Evolutionary conservation across 495 filamentous ascomycete species (phyloP).

Genomic region (Paragyromitra xinjiangensis): DNA sequence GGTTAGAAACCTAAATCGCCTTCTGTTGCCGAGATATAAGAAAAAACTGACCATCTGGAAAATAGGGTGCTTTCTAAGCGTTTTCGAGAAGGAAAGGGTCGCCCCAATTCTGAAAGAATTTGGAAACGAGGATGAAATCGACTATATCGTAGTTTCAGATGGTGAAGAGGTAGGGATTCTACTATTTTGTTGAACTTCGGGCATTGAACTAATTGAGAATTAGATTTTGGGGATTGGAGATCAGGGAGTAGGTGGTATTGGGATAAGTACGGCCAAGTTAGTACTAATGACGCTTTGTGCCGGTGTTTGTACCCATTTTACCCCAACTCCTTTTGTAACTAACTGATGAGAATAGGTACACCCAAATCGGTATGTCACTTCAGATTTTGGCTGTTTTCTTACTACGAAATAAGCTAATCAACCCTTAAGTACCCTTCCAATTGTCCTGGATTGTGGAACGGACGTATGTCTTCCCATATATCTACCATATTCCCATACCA

Average conservation of each 20-base stretch:
- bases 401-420: slow-evolving; percentile 63
- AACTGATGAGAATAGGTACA: slow-evolving; percentile 38
- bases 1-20: slow-evolving; percentile 56
- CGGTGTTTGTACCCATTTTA: slow-evolving; percentile 68
- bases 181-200: not conserved
- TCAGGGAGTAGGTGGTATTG: slow-evolving; percentile 86
- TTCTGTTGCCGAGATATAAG: not conserved
- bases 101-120: slow-evolving; percentile 66
- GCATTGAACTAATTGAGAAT: not conserved
- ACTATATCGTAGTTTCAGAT: slow-evolving; percentile 90
- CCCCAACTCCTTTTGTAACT: not conserved
- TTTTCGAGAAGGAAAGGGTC: slow-evolving; percentile 58
- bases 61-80: slow-evolving; percentile 67
- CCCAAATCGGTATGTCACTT: slow-evolving; percentile 44
- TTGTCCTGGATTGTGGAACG: slow-evolving; percentile 88
- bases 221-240: slow-evolving; percentile 90
- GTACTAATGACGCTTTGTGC: slow-evolving; percentile 84
- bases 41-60: not conserved
- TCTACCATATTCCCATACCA: not conserved
- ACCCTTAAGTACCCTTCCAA: slow-evolving; percentile 71
- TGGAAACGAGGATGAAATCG: slow-evolving; percentile 75
- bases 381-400: not conserved
- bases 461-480: slow-evolving; percentile 62
- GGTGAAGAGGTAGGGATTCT: slow-evolving; percentile 67
- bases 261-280: slow-evolving; percentile 86